Percentiles rank a stretch among this genome's conserved stretches.
Evolutionary conservation across 805 yeast species (phyloP).

Genomic region (Komagataella populi): DNA sequence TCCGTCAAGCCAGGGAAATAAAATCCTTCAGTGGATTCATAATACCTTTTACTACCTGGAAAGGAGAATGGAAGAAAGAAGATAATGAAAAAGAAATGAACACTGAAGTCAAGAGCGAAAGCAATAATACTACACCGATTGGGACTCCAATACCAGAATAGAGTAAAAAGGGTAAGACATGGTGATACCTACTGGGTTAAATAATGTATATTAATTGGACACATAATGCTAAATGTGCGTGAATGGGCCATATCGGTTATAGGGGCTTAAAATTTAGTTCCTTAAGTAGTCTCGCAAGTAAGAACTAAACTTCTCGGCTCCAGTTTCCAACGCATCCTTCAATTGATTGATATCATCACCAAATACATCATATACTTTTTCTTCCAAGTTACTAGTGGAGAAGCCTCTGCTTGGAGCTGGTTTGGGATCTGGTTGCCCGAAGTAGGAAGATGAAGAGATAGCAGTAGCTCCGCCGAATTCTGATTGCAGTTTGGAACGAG

Average conservation of each 20-base stretch:
- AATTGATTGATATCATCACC: slow-evolving; percentile 80
- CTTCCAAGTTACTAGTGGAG: slow-evolving; percentile 33
- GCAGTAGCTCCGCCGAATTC: slow-evolving; percentile 72
- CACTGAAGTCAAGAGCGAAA: not conserved
- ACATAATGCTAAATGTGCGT: not conserved
- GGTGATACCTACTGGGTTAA: not conserved
- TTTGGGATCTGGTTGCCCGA: slow-evolving; percentile 70
- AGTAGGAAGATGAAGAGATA: slow-evolving; percentile 85
- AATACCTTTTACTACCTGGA: not conserved
- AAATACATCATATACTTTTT: slow-evolving; percentile 40
- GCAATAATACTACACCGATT: not conserved
- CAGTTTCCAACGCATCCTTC: slow-evolving; percentile 86
- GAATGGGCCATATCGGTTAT: slow-evolving; percentile 4
- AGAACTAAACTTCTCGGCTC: slow-evolving; percentile 80
- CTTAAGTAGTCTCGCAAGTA: slow-evolving; percentile 78
- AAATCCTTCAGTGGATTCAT: not conserved
- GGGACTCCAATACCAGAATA: not conserved
- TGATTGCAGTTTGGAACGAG: slow-evolving; percentile 63
- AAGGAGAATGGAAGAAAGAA: not conserved
- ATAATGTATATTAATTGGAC: not conserved
- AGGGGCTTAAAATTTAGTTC: slow-evolving; percentile 7
- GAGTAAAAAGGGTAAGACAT: not conserved
- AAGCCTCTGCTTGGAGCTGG: slow-evolving; percentile 39
- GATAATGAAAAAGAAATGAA: not conserved
- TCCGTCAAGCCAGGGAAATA: not conserved